Conservation (phyloP, 371 early-diverging fungal species). For the Antonospora locustae region DNA sequence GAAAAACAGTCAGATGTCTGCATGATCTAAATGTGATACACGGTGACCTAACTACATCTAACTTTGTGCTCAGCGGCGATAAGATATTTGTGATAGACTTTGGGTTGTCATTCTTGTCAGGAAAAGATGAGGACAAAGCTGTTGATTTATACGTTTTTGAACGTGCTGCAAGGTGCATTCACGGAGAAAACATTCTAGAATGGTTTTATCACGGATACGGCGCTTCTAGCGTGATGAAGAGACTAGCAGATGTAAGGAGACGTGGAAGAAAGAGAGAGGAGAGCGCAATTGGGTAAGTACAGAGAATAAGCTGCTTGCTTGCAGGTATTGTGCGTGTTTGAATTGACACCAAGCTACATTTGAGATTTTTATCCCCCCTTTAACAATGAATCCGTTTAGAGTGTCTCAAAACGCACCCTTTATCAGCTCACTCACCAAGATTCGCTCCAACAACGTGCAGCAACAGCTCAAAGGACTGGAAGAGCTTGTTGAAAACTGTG, state of each 20-base stretch:
- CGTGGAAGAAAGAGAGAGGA: conserved; percentile 48
- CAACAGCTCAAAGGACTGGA: too few species aligned
- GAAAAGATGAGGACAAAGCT: conserved; percentile 83
- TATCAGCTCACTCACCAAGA: too few species aligned
- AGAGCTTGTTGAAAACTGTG: too few species aligned
- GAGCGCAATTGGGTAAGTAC: conserved; percentile 1
- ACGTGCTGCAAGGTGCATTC: conserved; percentile 72
- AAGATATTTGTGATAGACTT: conserved; percentile 75
- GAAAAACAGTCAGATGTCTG: conserved; percentile 59
- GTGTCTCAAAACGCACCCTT: too few species aligned
- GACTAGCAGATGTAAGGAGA: conserved; percentile 33
- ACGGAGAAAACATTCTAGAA: conserved; percentile 58
- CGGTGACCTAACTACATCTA: conserved; percentile 92
- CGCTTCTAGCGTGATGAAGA: conserved; percentile 16
- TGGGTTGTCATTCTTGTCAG: conserved; percentile 72
- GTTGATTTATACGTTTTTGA: conserved; percentile 95
- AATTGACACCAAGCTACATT: too few species aligned
- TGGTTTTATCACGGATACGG: conserved; percentile 35
- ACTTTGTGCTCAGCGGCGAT: conserved; percentile 63
- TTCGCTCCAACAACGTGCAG: too few species aligned
- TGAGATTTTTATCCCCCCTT: too few species aligned
- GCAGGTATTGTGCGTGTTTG: too few species aligned
- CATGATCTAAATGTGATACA: conserved; percentile 75
- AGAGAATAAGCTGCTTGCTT: too few species aligned
- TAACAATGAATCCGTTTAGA: too few species aligned